Base-by-base conservation (phyloP, 78 protist species). In the Dictyostelium firmibasis region DNA sequence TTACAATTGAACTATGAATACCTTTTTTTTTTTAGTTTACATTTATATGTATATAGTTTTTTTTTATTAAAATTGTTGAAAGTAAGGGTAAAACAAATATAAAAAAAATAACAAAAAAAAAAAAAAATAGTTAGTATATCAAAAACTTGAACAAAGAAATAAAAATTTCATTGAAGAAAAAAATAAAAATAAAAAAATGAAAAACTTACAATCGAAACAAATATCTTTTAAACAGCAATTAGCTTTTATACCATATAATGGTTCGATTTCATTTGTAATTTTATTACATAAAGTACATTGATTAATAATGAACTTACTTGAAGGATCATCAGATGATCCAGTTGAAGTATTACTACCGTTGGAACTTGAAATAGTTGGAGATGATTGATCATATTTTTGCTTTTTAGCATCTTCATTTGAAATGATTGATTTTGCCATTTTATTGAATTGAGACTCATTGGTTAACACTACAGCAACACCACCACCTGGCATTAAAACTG, bases 401-500 rank as follows among this genome's bases (percentile, higher is more conserved):
- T 77, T 77, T 35, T 84, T 84, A 11, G 43, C 18, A 11, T 77
- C 92, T 11, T 86, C 92, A 14, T 23, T 67, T 23, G 35, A 35
- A 23, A 86, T 74, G 43, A 86, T 76, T 29, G 92, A 29, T 60
- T 86, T 86, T 20, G 92, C 92, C 92, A 86, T 77, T 60, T 76
- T 86, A 23, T 27, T 60, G 78, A 86, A 86, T 38, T 86, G 83
- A 25, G 92, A 86, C n/a, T 77, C 83, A 41, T 77, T 77, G 8
- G 83, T 43, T 43, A 77, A 41, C 8, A 77, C 83, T 9, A 41
- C 64, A 14, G 85, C 94, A 31, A 72, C 94, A 81, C 87, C 94
- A 41, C 89, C 79, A 25, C 94, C 94, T 31, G 86, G 94, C 84
- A 89, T 75, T 6, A 89, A 35, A 6, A 89, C 94, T 6, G 87